Percentiles rank a stretch among this genome's conserved stretches.
Conservation (phyloP, 176 grass and related monocot genomes). For the Avena atlantica region DNA sequence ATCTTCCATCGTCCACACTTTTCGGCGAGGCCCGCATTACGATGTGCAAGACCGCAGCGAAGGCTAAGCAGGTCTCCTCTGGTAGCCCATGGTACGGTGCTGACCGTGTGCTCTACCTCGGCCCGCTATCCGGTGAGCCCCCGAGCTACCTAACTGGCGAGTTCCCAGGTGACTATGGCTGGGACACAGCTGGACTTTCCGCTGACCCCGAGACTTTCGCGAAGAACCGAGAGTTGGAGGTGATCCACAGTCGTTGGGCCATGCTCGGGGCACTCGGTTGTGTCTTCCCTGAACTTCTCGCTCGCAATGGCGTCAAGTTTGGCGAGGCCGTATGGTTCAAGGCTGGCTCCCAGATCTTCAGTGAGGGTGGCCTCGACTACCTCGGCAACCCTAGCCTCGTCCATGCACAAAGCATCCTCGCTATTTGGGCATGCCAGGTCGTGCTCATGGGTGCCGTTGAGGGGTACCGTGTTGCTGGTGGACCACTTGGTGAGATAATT, state of each 20-base stretch:
- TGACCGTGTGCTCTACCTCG: not conserved
- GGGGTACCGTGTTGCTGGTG: not conserved
- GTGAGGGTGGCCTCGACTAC: slow-evolving; percentile 6
- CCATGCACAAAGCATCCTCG: not conserved
- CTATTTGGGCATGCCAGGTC: not conserved
- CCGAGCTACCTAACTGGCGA: slow-evolving; percentile 10
- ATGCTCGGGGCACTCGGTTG: slow-evolving; percentile 11
- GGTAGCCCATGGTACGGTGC: slow-evolving; percentile 3
- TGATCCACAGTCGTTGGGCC: slow-evolving; percentile 17
- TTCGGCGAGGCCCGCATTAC: not conserved
- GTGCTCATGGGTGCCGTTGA: not conserved
- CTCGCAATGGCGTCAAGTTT: not conserved
- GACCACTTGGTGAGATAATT: not conserved
- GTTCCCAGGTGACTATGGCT: slow-evolving; percentile 13
- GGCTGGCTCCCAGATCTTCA: slow-evolving; percentile 12
- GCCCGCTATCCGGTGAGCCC: not conserved
- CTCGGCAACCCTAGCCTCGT: not conserved
- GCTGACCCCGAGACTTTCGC: slow-evolving; percentile 17
- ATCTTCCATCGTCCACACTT: not conserved
- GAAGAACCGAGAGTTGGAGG: slow-evolving; percentile 14
- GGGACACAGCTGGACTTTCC: not conserved
- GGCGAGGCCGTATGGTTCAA: slow-evolving; percentile 3
- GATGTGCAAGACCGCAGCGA: not conserved
- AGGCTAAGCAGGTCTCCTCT: not conserved
- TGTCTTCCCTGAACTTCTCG: slow-evolving; percentile 2